Evolutionary conservation across 371 early-diverging fungal genomes (phyloP), one percentile per base, ranked within the genome.

Genomic region (Actinomortierella ambigua): DNA sequence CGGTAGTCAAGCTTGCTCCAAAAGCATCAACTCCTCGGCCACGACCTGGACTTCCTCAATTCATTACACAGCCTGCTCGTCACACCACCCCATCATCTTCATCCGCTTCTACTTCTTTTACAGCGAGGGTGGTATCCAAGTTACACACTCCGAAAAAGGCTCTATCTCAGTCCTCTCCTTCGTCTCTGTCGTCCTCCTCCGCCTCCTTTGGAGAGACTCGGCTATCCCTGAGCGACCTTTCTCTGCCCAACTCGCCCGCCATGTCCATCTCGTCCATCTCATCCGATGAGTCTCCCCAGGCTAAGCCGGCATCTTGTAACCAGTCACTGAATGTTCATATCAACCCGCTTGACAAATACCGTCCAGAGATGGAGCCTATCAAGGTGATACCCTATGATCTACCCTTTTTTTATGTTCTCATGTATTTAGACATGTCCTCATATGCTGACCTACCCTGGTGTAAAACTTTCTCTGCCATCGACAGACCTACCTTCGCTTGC

Each of bases 401-500:
- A n/a, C n/a, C n/a, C n/a, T n/a, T n/a, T n/a, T 18, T 24, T 22
- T 24, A 15, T 24, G 17, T 26, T 20, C 3, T 1, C 1, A 13
- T 49, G 14, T 47, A 23, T 49, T n/a, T 61, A 29, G 1, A 13
- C 27, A 26, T 1, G 2, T 44, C 7, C 22, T 40, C 11, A 66
- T 70, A 18, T 68, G 60, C 17, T 57, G 67, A 18, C 49, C 65
- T 29, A 58, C 77, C 24, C 75, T 75, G 59, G 78, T 76, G 0
- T 17, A n/a, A 62, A 58, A 0, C 34, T 6, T 34, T 34, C 7
- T 34, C n/a, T 48, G 6, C 29, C 46, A 52, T 46, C 56, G 15
- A 44, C 50, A 81, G 86, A 79, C 79, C 24, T 82, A 80, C 61
- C 59, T 85, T 23, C 61, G 83, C 27, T 58, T 86, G 48, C 65